Evolutionary conservation across 148 eudicot genomes (phyloP), one percentile per base, ranked within the genome.

Genomic region (Tetragonia tetragonoides): DNA sequence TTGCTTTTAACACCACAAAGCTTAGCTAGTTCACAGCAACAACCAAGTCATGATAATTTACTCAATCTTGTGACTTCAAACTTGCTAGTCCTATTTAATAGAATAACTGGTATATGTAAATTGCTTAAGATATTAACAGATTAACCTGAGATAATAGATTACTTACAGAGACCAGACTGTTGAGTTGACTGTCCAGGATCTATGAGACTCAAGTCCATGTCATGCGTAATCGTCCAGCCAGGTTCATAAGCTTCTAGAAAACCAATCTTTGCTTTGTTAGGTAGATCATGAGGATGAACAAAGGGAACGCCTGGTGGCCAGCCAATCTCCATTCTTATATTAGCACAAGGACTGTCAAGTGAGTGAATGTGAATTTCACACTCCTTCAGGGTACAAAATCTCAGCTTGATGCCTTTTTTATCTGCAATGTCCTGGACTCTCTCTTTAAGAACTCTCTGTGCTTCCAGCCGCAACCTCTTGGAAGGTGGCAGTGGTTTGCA

Each of bases 281-380:
- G 98, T 41, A 95, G 87, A 90, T 95, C 99, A 83, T 95, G 99
- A 53, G 99, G 99, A 89, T 95, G 99, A 86, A 95, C 99, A 88
- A 95, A 95, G 21, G 99, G 99, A 41, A 95, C 99, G 62, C 97
- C 97, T 1, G 89, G 87, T 65, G 99, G 99, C 99, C 99, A 95
- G 40, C 99, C 99, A 75, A 95, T 93, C 81, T 95, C 99, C 88
- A 87, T 83, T 76, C 99, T 89, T 81, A 89, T 83, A 83, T 85
- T 87, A 28, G 97, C 90, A 82, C 99, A 95, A 47, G 99, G 99
- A 81, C 99, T 90, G 68, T 93, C 94, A 51, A 88, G 86, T 57
- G 89, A 81, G 76, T 90, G 92, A 68, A 95, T 85, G 78, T 95
- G 99, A 81, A 44, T 86, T 83, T 95, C 99, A 57, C 99, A 95